phyloP scores from a whole-genome alignment of 768 basidiomycete species.

The Termitomyces sp. region DNA sequence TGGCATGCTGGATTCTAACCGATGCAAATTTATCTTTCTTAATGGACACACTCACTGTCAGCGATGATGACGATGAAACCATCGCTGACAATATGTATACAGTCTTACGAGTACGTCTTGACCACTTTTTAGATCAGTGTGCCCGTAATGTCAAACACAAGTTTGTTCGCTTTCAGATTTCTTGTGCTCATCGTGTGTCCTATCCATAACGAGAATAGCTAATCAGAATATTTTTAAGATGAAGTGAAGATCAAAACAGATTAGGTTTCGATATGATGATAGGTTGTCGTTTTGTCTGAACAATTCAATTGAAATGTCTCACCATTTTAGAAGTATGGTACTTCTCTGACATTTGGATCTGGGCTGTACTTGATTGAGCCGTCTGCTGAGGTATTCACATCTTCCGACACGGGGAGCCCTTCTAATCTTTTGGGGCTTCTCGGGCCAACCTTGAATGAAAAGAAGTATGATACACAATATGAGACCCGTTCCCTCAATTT shows the following conservation, averaged over 20 bases:
- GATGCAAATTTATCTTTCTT: no score
- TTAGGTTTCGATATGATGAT: not conserved
- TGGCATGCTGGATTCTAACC: not conserved
- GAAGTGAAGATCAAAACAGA: no score
- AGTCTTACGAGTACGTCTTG: not conserved
- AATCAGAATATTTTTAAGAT: not conserved
- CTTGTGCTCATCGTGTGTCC: no score
- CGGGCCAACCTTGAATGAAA: not conserved
- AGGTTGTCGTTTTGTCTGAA: not conserved
- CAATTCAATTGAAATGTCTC: not conserved
- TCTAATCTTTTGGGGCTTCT: not conserved
- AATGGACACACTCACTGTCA: no score
- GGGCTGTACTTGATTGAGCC: not conserved
- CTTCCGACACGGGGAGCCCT: not conserved
- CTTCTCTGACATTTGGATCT: not conserved
- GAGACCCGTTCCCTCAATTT: not conserved
- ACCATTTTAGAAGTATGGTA: not conserved
- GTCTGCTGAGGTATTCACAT: not conserved
- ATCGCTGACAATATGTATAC: not conserved
- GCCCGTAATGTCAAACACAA: not conserved
- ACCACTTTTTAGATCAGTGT: not conserved
- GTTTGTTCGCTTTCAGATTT: not conserved
- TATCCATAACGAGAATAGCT: not conserved
- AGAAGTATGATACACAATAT: not conserved
- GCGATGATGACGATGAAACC: not conserved